Percentiles rank a stretch among this genome's conserved stretches.
Conservation (phyloP, 345 rosid genomes). For the Raphanus raphanistrum region DNA sequence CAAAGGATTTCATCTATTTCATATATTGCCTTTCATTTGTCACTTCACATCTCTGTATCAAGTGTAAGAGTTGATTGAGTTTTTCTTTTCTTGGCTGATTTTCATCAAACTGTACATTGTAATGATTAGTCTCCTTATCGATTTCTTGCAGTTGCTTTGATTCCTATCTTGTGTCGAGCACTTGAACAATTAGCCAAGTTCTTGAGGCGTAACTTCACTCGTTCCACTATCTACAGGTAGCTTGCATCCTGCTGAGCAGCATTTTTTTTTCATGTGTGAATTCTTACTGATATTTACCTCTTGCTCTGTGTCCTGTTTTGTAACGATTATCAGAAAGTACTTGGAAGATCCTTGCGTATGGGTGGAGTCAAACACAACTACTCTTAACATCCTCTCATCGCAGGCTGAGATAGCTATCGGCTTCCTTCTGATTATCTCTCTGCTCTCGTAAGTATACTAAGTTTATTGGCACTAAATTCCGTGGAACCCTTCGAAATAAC, state of each 20-base stretch:
- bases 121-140: constrained; percentile 14
- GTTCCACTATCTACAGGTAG: constrained; percentile 89
- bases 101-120: constrained; percentile 14
- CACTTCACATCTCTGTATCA: constrained; percentile 86
- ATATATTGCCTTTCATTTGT: constrained; percentile 86
- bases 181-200: constrained; percentile 83
- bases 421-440: constrained; percentile 67
- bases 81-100: neutral
- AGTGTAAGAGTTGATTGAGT: constrained; percentile 56
- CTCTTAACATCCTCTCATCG: constrained; percentile 81
- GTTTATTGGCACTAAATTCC: neutral
- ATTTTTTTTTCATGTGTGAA: constrained; percentile 24
- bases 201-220: constrained; percentile 72
- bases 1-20: constrained; percentile 92
- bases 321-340: constrained; percentile 60
- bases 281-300: constrained; percentile 16
- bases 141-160: constrained; percentile 73
- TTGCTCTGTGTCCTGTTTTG: constrained; percentile 19
- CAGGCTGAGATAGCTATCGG: constrained; percentile 94
- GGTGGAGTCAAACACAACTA: constrained; percentile 90
- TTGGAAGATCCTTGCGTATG: constrained; percentile 94
- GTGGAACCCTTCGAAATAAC: neutral
- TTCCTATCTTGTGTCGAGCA: constrained; percentile 84
- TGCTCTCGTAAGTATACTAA: constrained; percentile 63
- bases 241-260: constrained; percentile 9